These are phyloP conservation scores for Diaporthe citriasiana DNA, from an alignment of 2,329 filamentous ascomycete species.

Conservation along the genomic window DNA sequence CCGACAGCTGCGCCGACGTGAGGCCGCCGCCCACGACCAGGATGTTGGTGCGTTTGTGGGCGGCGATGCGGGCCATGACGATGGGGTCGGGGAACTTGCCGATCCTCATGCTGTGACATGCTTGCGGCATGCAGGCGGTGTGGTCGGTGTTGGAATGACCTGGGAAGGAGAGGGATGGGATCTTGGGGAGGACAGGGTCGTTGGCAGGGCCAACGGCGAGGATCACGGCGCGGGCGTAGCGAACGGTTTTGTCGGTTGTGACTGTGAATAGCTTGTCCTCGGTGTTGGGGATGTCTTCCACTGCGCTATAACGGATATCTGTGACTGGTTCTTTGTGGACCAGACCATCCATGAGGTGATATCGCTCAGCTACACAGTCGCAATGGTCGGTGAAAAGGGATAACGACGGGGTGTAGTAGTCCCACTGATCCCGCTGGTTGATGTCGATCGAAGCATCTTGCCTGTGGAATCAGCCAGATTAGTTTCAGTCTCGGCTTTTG, in stretches of 20 bases:
- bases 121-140: constrained; percentile 54
- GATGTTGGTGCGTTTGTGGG: constrained; percentile 68
- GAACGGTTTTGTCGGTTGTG: constrained; percentile 65
- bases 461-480: constrained; percentile 46
- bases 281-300: constrained; percentile 59
- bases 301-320: constrained; percentile 71
- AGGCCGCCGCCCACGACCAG: constrained; percentile 82
- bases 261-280: constrained; percentile 75
- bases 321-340: constrained; percentile 72
- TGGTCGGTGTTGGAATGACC: constrained; percentile 8
- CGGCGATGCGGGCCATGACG: constrained; percentile 66
- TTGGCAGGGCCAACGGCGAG: constrained; percentile 80
- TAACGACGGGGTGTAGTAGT: constrained; percentile 77
- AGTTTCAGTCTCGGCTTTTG: neutral
- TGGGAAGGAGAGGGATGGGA: constrained; percentile 33
- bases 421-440: constrained; percentile 76
- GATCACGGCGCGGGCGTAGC: constrained; percentile 74
- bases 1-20: constrained; percentile 80
- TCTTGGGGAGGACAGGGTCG: constrained; percentile 62
- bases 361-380: constrained; percentile 67
- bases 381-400: constrained; percentile 75
- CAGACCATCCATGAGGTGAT: constrained; percentile 67
- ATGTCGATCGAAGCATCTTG: constrained; percentile 65
- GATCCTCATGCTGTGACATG: constrained; percentile 76
- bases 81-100: constrained; percentile 67